Conservation (phyloP, 2,329 filamentous ascomycete genomes). For the Aspergillus awamori region DNA sequence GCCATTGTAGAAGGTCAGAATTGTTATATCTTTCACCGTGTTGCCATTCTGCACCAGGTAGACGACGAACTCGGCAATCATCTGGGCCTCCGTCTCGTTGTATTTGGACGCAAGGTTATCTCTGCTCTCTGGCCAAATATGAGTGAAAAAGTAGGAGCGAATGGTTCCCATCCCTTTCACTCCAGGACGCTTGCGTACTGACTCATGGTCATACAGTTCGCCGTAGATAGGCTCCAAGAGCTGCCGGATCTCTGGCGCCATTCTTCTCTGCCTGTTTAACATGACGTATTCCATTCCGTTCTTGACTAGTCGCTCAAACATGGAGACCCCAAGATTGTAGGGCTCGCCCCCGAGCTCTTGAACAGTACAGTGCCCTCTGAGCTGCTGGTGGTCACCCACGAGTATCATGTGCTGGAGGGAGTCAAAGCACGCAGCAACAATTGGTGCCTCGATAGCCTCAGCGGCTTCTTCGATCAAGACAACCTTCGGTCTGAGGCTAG, state of each 20-base stretch:
- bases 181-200: conserved; percentile 56
- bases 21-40: conserved; percentile 64
- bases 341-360: conserved; percentile 61
- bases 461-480: conserved; percentile 80
- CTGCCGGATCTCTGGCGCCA: conserved; percentile 69
- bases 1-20: conserved; percentile 86
- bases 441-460: conserved; percentile 65
- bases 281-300: conserved; percentile 66
- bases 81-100: conserved; percentile 73
- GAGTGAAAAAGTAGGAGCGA: conserved; percentile 65
- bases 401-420: conserved; percentile 67
- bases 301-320: conserved; percentile 77
- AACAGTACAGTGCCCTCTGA: conserved; percentile 68
- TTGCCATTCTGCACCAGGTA: conserved; percentile 73
- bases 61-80: conserved; percentile 72
- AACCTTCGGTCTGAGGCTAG: conserved; percentile 66
- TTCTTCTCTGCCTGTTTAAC: conserved; percentile 70
- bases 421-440: conserved; percentile 63
- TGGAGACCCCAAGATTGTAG: conserved; percentile 70
- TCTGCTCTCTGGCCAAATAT: conserved; percentile 65
- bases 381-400: conserved; percentile 80
- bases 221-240: conserved; percentile 65
- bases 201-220: conserved; percentile 60
- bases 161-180: conserved; percentile 65
- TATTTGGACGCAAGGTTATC: conserved; percentile 67